Conservation (phyloP, 257 asterid species). For the Echium plantagineum region DNA sequence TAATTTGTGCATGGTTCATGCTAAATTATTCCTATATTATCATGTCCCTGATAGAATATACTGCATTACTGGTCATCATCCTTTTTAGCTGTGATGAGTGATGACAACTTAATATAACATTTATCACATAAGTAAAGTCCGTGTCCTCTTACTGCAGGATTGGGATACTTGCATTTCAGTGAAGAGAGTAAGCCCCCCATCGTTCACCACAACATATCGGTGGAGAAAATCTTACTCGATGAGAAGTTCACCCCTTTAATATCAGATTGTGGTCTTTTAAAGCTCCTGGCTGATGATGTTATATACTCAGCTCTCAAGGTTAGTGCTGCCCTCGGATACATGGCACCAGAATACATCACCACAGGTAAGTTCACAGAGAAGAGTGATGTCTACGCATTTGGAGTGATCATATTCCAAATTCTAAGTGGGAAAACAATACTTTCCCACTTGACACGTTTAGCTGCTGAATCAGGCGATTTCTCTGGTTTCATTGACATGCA, state of each 20-base stretch:
- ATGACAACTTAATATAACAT: background rate
- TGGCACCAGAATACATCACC: slow-evolving; percentile 93
- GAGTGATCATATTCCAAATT: slow-evolving; percentile 79
- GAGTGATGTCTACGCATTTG: slow-evolving; percentile 93
- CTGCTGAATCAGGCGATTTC: slow-evolving; percentile 58
- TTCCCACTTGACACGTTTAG: slow-evolving; percentile 29
- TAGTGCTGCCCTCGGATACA: slow-evolving; percentile 89
- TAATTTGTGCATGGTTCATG: no score
- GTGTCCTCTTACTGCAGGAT: slow-evolving; percentile 28
- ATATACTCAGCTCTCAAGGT: slow-evolving; percentile 89
- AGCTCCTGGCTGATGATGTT: slow-evolving; percentile 86
- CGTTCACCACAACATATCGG: slow-evolving; percentile 81
- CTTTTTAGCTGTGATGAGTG: no score
- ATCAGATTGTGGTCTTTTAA: slow-evolving; percentile 68
- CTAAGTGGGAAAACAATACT: slow-evolving; percentile 57
- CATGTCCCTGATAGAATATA: no score
- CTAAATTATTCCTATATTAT: no score
- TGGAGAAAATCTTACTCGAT: slow-evolving; percentile 61
- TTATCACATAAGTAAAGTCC: background rate
- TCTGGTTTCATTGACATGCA: slow-evolving; percentile 47
- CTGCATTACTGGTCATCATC: no score
- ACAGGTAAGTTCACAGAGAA: slow-evolving; percentile 92
- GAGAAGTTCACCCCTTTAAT: slow-evolving; percentile 52
- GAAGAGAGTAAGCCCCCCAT: slow-evolving; percentile 59
- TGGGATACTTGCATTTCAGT: slow-evolving; percentile 55